These are phyloP conservation scores for Xanthoparmelia taractica DNA, from an alignment of 495 filamentous ascomycete species.

Conservation along the genomic window DNA sequence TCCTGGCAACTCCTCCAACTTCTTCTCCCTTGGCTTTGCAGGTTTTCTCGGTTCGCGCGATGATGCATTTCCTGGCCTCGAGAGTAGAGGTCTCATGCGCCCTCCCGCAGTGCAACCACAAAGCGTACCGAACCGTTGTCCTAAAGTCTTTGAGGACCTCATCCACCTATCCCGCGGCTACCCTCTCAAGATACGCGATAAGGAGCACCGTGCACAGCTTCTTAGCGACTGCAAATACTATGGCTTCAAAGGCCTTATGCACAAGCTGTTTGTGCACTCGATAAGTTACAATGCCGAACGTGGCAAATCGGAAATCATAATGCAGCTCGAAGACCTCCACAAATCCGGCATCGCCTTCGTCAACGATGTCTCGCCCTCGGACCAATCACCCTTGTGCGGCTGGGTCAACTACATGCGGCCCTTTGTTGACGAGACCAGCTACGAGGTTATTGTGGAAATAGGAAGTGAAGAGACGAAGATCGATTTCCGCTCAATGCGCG, in stretches of 20 bases:
- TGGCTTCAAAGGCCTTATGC: conserved; percentile 84
- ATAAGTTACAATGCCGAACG: conserved; percentile 69
- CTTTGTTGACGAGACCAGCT: conserved; percentile 63
- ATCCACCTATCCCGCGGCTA: conserved; percentile 87
- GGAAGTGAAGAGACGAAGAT: conserved; percentile 59
- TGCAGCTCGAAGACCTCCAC: conserved; percentile 76
- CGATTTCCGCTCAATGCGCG: conserved; percentile 48
- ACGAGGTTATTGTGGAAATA: conserved; percentile 76
- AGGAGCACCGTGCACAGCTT: conserved; percentile 69
- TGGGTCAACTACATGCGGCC: conserved; percentile 77
- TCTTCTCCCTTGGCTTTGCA: conserved; percentile 87
- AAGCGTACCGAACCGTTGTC: conserved; percentile 67
- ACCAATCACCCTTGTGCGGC: conserved; percentile 35
- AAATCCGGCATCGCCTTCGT: conserved; percentile 70
- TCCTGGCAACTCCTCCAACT: conserved; percentile 87
- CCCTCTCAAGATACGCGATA: conserved; percentile 65
- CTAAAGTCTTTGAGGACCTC: conserved; percentile 72
- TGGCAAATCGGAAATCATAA: conserved; percentile 63
- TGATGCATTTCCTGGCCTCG: conserved; percentile 80
- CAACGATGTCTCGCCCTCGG: conserved; percentile 32
- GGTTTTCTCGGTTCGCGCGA: conserved; percentile 76
- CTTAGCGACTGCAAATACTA: conserved; percentile 88
- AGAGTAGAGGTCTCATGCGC: conserved; percentile 71
- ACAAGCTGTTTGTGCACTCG: conserved; percentile 71
- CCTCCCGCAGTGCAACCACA: conserved; percentile 83